phyloP scores from a whole-genome alignment of 768 basidiomycete species.

The Russula sp. region DNA sequence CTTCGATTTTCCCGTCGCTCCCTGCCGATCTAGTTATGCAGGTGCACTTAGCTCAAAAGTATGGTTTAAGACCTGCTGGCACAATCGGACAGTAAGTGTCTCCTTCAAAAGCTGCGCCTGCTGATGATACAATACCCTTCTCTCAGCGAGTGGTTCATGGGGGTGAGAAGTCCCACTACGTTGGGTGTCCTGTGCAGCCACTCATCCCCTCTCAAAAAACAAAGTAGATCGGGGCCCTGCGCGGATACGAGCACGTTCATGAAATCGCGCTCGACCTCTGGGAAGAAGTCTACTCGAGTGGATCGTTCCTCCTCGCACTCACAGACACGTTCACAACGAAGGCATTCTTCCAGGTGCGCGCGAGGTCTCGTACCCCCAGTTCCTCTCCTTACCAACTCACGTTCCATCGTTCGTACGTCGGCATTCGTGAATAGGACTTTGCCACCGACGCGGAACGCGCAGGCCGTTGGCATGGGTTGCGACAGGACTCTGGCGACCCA shows the following conservation, averaged over 20 bases:
- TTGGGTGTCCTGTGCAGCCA: not conserved
- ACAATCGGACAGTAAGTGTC: conserved; percentile 77
- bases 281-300: conserved; percentile 64
- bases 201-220: not conserved
- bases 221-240: conserved; percentile 67
- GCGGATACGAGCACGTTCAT: conserved; percentile 77
- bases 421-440: conserved; percentile 44
- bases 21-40: conserved; percentile 27
- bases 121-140: conserved; percentile 2
- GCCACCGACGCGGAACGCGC: conserved; percentile 49
- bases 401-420: not conserved
- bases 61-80: conserved; percentile 59
- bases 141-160: conserved; percentile 86
- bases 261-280: conserved; percentile 71
- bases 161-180: conserved; percentile 37
- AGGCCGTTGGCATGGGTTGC: conserved; percentile 67
- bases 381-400: not conserved
- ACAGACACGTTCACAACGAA: conserved; percentile 93
- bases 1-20: not conserved
- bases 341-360: conserved; percentile 68
- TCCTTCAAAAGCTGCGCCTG: not conserved
- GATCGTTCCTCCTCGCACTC: conserved; percentile 59
- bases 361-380: not conserved
- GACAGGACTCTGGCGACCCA: conserved; percentile 94
- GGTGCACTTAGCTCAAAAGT: conserved; percentile 80